These are phyloP conservation scores for Annulohypoxylon moriforme DNA, from an alignment of 495 filamentous ascomycete genomes.

Conservation along the genomic window DNA sequence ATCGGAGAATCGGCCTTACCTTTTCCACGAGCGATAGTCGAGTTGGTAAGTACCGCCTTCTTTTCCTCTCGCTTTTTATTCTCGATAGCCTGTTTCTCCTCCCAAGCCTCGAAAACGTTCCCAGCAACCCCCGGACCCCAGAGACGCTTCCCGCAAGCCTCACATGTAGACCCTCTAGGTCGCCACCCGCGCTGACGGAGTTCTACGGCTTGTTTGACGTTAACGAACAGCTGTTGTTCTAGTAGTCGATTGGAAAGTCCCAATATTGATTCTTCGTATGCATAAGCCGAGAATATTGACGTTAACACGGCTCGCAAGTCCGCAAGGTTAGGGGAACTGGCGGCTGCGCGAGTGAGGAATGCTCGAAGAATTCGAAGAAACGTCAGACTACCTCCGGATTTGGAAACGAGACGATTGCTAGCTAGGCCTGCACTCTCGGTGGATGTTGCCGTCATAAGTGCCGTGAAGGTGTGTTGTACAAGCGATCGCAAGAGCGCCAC, in stretches of 20 bases:
- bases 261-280: conserved; percentile 90
- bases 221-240: conserved; percentile 88
- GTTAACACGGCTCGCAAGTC: conserved; percentile 86
- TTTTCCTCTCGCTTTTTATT: conserved; percentile 53
- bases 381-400: conserved; percentile 68
- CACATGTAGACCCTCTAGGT: conserved; percentile 84
- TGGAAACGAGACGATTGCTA: conserved; percentile 50
- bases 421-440: conserved; percentile 48
- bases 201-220: conserved; percentile 77
- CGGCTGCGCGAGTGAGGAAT: conserved; percentile 86
- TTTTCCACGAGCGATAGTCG: conserved; percentile 45
- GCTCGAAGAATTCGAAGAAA: conserved; percentile 91
- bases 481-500: conserved; percentile 73
- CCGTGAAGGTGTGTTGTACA: conserved; percentile 91
- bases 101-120: conserved; percentile 84
- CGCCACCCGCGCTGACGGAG: conserved; percentile 91
- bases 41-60: conserved; percentile 39
- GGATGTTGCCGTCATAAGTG: conserved; percentile 79
- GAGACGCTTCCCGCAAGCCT: conserved; percentile 81
- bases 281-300: conserved; percentile 93
- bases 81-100: conserved; percentile 67
- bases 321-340: conserved; percentile 83
- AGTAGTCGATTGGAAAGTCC: conserved; percentile 85
- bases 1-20: conserved; percentile 43
- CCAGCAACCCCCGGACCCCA: conserved; percentile 91